These are phyloP conservation scores for Colletotrichum sp. DNA, from an alignment of 2,329 filamentous ascomycete genomes.

Conservation along the genomic window DNA sequence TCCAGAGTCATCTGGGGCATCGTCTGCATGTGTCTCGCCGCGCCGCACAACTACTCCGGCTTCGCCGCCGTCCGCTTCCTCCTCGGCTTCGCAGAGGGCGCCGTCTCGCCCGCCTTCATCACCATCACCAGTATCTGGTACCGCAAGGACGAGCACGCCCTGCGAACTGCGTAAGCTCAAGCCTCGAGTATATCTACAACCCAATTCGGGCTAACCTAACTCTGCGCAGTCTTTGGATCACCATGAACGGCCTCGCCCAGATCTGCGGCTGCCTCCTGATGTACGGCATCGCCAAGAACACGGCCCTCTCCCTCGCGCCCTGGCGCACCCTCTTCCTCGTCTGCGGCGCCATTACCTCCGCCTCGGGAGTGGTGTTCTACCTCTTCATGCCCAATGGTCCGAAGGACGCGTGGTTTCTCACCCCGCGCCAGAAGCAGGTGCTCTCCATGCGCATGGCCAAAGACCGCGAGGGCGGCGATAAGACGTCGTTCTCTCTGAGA, in stretches of 20 bases:
- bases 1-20: conserved; percentile 45
- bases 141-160: conserved; percentile 32
- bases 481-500: conserved; percentile 44
- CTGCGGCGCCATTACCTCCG: conserved; percentile 50
- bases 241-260: conserved; percentile 33
- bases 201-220: background rate
- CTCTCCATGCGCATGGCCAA: conserved; percentile 36
- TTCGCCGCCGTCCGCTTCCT: conserved; percentile 45
- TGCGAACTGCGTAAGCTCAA: conserved; percentile 27
- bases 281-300: conserved; percentile 48
- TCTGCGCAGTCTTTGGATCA: conserved; percentile 30
- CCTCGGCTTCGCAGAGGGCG: conserved; percentile 42
- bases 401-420: conserved; percentile 54
- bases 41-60: conserved; percentile 41
- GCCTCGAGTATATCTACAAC: too few species aligned
- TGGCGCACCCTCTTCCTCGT: conserved; percentile 56
- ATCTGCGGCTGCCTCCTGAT: conserved; percentile 32
- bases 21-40: conserved; percentile 49
- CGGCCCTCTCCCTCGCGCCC: conserved; percentile 38
- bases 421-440: conserved; percentile 44
- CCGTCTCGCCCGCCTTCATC: conserved; percentile 36
- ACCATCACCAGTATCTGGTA: conserved; percentile 38
- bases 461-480: conserved; percentile 38
- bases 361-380: conserved; percentile 48
- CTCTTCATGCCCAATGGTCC: conserved; percentile 51